Conservation (phyloP, 23 red algal species). For the Gracilaria vermiculophylla region DNA sequence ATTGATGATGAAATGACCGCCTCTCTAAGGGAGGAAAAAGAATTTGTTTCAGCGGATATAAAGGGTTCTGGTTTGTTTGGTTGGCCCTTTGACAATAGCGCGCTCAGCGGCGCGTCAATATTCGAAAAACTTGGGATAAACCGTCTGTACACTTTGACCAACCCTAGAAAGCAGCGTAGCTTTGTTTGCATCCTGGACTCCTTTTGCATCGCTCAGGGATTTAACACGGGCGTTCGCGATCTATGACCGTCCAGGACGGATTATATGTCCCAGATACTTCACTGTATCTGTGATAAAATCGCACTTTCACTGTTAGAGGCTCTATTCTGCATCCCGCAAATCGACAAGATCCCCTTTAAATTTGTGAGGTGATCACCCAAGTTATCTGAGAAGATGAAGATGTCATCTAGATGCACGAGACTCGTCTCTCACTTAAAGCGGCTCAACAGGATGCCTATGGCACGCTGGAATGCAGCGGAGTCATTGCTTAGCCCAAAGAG, state of each 20-base stretch:
- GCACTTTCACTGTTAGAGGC: not conserved
- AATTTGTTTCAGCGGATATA: too few species aligned
- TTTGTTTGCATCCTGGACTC: not conserved
- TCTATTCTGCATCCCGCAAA: not conserved
- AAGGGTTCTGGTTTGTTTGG: not conserved
- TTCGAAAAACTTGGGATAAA: not conserved
- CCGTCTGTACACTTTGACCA: not conserved
- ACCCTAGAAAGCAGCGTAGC: not conserved
- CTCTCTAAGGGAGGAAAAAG: not conserved
- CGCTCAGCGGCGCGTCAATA: not conserved
- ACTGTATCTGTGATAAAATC: not conserved
- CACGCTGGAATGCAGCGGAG: not conserved
- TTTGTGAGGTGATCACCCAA: not conserved
- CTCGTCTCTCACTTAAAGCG: too few species aligned
- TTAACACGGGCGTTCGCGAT: not conserved
- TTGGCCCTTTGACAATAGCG: not conserved
- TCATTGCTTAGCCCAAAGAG: not conserved
- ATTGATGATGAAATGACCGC: not conserved
- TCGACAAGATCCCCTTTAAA: not conserved
- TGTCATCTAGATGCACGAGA: too few species aligned
- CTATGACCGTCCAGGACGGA: not conserved
- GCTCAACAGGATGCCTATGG: too few species aligned
- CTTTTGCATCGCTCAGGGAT: not conserved
- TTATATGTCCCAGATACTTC: conserved; percentile 1
- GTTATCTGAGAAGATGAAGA: too few species aligned